These are phyloP conservation scores for Fusarium torulosum DNA, from an alignment of 2,329 filamentous ascomycete species.

Conservation along the genomic window DNA sequence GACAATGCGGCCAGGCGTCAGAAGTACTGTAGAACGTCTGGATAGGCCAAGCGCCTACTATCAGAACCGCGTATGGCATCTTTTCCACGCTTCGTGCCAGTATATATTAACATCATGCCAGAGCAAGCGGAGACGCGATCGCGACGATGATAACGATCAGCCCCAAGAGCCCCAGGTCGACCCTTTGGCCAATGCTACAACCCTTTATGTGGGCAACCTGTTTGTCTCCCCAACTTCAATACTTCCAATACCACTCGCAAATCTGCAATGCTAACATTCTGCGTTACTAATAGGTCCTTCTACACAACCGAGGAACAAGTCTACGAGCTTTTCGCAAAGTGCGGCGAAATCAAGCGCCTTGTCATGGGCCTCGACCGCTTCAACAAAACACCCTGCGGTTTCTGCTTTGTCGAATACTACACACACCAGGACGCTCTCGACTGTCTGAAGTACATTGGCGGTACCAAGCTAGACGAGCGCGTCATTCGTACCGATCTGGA, in stretches of 20 bases:
- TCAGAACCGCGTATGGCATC: constrained; percentile 75
- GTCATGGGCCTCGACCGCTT: constrained; percentile 98
- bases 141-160: constrained; percentile 64
- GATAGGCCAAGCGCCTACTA: constrained; percentile 97
- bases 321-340: constrained; percentile 95
- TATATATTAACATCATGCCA: constrained; percentile 51
- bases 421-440: constrained; percentile 96
- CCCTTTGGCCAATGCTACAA: constrained; percentile 87
- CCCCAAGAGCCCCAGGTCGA: constrained; percentile 68
- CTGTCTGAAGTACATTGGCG: constrained; percentile 98
- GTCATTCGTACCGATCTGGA: constrained; percentile 96
- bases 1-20: constrained; percentile 60
- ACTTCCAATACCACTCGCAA: not conserved
- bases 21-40: constrained; percentile 88
- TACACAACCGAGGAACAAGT: constrained; percentile 99
- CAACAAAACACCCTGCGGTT: constrained; percentile 97
- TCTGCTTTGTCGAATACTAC: constrained; percentile 99
- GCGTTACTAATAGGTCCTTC: constrained; percentile 74
- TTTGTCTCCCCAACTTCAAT: constrained; percentile 55
- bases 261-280: constrained; percentile 22
- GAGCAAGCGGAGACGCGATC: constrained; percentile 79
- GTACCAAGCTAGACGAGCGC: constrained; percentile 97
- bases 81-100: not conserved
- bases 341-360: constrained; percentile 97
- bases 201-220: constrained; percentile 97